phyloP scores from a whole-genome alignment of 2,329 filamentous ascomycete species.

The Claviceps fusiformis region DNA sequence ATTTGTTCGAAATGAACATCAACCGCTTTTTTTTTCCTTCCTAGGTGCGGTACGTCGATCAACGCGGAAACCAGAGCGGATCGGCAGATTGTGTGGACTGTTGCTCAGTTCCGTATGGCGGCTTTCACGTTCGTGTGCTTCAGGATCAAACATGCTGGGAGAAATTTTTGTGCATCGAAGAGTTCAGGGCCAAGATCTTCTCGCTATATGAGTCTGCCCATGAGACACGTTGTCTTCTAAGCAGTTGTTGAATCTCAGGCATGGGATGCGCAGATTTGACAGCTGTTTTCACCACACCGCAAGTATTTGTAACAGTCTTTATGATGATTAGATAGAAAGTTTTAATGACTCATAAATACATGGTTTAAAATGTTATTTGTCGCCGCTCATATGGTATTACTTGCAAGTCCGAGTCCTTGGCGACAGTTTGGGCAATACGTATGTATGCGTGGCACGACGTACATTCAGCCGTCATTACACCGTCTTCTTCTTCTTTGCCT shows the following conservation, averaged over 20 bases:
- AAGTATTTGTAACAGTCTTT: background rate
- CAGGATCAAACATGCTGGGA: background rate
- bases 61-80: background rate
- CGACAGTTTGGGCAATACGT: background rate
- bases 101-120: background rate
- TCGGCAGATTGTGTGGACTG: background rate
- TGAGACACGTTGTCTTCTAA: background rate
- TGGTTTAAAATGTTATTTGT: background rate
- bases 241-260: background rate
- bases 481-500: slow-evolving; percentile 58
- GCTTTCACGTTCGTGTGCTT: background rate
- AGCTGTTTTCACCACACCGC: background rate
- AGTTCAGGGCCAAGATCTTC: background rate
- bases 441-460: slow-evolving; percentile 14
- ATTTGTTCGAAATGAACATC: background rate
- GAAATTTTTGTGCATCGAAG: background rate
- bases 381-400: background rate
- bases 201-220: background rate
- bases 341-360: background rate
- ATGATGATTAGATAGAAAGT: background rate
- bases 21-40: background rate
- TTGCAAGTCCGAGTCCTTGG: background rate
- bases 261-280: background rate
- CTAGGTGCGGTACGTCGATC: background rate
- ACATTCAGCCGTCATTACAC: slow-evolving; percentile 27